These are phyloP conservation scores for Epichloe brachyelytri DNA, from an alignment of 2,329 filamentous ascomycete species.

Conservation along the genomic window DNA sequence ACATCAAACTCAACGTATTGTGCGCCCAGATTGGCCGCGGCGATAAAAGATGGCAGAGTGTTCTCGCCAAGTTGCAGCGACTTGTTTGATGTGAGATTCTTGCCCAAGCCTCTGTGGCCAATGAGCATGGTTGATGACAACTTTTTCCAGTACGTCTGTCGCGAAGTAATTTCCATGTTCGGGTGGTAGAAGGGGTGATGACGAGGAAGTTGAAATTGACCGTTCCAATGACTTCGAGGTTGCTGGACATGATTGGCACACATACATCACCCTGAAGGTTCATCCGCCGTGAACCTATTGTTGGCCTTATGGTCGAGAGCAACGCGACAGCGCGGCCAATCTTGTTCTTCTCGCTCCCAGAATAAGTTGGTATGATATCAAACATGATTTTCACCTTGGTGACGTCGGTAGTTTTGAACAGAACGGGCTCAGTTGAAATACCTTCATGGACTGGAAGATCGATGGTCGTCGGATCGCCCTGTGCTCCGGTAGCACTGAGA, in stretches of 20 bases:
- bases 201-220: constrained; percentile 96
- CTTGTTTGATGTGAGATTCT: constrained; percentile 72
- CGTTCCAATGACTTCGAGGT: constrained; percentile 79
- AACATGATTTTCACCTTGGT: constrained; percentile 81
- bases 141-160: constrained; percentile 95
- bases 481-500: constrained; percentile 72
- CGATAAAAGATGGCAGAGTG: constrained; percentile 89
- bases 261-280: constrained; percentile 85
- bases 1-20: constrained; percentile 73
- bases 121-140: constrained; percentile 76
- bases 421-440: constrained; percentile 83
- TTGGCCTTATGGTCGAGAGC: constrained; percentile 73
- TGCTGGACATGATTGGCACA: constrained; percentile 77
- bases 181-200: constrained; percentile 86
- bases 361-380: constrained; percentile 90
- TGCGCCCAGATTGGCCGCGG: constrained; percentile 82
- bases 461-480: constrained; percentile 76
- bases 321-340: constrained; percentile 83
- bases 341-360: constrained; percentile 76
- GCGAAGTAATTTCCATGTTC: constrained; percentile 81
- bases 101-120: constrained; percentile 65
- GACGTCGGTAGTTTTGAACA: constrained; percentile 69
- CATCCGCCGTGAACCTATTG: constrained; percentile 74
- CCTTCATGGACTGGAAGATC: constrained; percentile 91
- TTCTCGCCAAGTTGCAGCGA: constrained; percentile 94